Evolutionary conservation across 1,284 basidiomycete genomes (phyloP).

Genomic region (Mycena citricolor): DNA sequence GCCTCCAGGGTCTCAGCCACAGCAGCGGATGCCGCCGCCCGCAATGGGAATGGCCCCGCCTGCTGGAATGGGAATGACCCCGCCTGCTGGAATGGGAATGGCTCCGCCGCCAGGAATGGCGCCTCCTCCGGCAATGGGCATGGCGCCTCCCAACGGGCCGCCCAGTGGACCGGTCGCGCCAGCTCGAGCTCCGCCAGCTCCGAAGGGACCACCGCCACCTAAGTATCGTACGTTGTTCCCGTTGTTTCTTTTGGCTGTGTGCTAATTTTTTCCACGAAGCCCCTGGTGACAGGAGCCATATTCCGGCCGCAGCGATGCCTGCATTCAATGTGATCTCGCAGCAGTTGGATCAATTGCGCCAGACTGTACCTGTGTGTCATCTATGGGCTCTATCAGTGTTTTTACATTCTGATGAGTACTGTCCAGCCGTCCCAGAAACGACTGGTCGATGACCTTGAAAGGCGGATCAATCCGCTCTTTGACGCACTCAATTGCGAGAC

Average conservation of each 20-base stretch:
- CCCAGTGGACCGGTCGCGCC: slow-evolving; percentile 22
- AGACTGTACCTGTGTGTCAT: slow-evolving; percentile 65
- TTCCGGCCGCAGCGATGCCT: slow-evolving; percentile 69
- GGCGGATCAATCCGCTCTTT: slow-evolving; percentile 84
- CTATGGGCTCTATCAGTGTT: slow-evolving; percentile 7
- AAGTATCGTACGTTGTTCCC: slow-evolving; percentile 77
- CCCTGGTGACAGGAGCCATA: slow-evolving; percentile 88
- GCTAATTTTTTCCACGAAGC: slow-evolving; percentile 46
- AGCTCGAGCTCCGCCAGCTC: slow-evolving; percentile 29
- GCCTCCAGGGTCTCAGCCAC: slow-evolving; percentile 24
- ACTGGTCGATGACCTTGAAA: slow-evolving; percentile 86
- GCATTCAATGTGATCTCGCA: slow-evolving; percentile 68
- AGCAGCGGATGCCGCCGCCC: slow-evolving; percentile 27
- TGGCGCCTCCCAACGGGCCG: slow-evolving; percentile 29
- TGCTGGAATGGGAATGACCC: slow-evolving; percentile 32
- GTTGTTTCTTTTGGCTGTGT: slow-evolving; percentile 2
- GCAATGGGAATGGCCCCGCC: slow-evolving; percentile 18
- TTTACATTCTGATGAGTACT: background rate
- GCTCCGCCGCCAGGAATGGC: slow-evolving; percentile 34
- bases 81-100: slow-evolving; percentile 40
- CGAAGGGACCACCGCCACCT: slow-evolving; percentile 55
- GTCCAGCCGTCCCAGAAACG: slow-evolving; percentile 75
- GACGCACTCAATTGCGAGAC: slow-evolving; percentile 92
- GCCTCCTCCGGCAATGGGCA: slow-evolving; percentile 33
- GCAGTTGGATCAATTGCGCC: slow-evolving; percentile 66